Evolutionary conservation across 1,284 basidiomycete genomes (phyloP).

Genomic region (Apiotrichum sp.): DNA sequence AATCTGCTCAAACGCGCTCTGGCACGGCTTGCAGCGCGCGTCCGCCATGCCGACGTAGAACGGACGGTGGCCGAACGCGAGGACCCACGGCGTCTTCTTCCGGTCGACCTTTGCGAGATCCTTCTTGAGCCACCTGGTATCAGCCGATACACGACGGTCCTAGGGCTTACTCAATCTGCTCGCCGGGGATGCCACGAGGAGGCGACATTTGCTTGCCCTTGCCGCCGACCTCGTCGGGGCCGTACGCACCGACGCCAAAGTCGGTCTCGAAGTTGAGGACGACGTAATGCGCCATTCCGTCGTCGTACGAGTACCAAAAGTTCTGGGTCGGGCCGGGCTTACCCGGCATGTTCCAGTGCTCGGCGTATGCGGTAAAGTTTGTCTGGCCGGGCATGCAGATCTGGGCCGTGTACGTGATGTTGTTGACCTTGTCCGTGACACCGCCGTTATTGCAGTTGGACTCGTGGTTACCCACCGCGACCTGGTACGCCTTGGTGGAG

Average conservation of each 20-base stretch:
- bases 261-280: constrained; percentile 30
- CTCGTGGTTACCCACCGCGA: constrained; percentile 31
- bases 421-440: constrained; percentile 21
- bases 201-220: constrained; percentile 23
- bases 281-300: constrained; percentile 26
- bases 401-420: constrained; percentile 25
- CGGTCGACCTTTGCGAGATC: constrained; percentile 44
- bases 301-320: constrained; percentile 38
- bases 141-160: not conserved
- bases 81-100: constrained; percentile 43
- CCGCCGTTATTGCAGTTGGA: constrained; percentile 23
- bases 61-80: constrained; percentile 40
- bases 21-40: constrained; percentile 25
- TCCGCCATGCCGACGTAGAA: constrained; percentile 22
- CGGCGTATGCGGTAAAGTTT: constrained; percentile 27
- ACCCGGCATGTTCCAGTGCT: constrained; percentile 37
- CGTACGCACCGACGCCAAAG: constrained; percentile 20
- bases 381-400: constrained; percentile 29
- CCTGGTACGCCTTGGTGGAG: constrained; percentile 30
- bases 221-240: constrained; percentile 24
- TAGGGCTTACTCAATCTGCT: constrained; percentile 20
- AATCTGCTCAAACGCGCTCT: constrained; percentile 39
- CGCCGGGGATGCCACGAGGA: constrained; percentile 13
- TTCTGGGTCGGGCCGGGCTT: constrained; percentile 18
- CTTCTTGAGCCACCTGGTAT: constrained; percentile 17